These are phyloP conservation scores for Candida jianshihensis DNA, from an alignment of 805 yeast genomes.

Conservation along the genomic window DNA sequence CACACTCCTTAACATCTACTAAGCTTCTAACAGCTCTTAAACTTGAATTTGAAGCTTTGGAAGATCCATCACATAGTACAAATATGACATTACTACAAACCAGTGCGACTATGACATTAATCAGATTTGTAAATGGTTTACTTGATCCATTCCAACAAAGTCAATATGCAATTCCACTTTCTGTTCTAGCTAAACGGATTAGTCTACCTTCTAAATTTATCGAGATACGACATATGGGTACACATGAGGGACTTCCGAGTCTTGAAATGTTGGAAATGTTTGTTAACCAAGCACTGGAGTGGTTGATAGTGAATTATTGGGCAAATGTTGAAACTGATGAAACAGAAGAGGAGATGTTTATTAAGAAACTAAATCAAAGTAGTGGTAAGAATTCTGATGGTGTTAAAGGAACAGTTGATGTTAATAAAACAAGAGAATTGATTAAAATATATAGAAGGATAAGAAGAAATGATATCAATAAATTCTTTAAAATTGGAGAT, in stretches of 20 bases:
- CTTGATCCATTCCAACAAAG: constrained; percentile 83
- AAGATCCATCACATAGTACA: neutral
- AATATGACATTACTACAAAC: constrained; percentile 1
- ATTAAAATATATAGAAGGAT: constrained; percentile 44
- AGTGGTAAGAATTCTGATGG: constrained; percentile 10
- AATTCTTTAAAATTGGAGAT: constrained; percentile 35
- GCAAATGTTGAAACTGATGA: constrained; percentile 14
- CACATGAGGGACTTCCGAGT: constrained; percentile 81
- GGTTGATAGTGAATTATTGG: constrained; percentile 82
- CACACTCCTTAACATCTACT: constrained; percentile 1
- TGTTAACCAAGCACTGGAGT: constrained; percentile 52
- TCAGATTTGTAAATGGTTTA: constrained; percentile 85
- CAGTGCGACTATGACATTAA: constrained; percentile 50
- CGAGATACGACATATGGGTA: constrained; percentile 82
- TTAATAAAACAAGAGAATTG: constrained; percentile 11
- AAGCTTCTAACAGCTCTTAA: neutral
- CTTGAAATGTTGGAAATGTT: constrained; percentile 60
- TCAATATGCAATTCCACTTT: constrained; percentile 70
- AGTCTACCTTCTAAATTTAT: constrained; percentile 78
- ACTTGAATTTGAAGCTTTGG: neutral
- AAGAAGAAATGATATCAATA: constrained; percentile 37
- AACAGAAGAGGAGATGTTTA: constrained; percentile 12
- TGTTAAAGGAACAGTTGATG: too few species aligned
- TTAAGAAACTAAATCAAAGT: constrained; percentile 32
- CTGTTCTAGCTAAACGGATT: constrained; percentile 60